Percentiles rank a stretch among this genome's conserved stretches.
Conservation (phyloP, 805 yeast species). For the Saturnispora kantuleensis region DNA sequence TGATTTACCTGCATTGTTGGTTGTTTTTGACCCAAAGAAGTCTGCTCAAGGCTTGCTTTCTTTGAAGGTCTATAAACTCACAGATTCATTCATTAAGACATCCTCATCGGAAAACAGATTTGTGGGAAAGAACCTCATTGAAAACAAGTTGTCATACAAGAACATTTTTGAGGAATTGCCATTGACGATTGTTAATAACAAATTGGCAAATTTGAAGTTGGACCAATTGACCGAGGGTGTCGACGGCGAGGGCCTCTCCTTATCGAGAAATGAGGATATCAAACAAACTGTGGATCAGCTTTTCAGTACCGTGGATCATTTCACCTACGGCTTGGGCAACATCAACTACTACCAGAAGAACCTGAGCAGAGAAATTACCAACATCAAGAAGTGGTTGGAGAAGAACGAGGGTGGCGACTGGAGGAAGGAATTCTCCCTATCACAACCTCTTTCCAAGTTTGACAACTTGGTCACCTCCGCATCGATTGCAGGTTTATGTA, state of each 20-base stretch:
- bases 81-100: slow-evolving; percentile 46
- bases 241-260: slow-evolving; percentile 22
- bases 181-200: slow-evolving; percentile 55
- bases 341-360: slow-evolving; percentile 77
- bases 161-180: slow-evolving; percentile 68
- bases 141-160: slow-evolving; percentile 49
- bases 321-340: slow-evolving; percentile 69
- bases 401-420: slow-evolving; percentile 43
- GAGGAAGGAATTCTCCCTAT: slow-evolving; percentile 55
- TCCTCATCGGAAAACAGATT: slow-evolving; percentile 46
- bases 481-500: slow-evolving; percentile 60
- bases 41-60: slow-evolving; percentile 52
- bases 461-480: slow-evolving; percentile 62
- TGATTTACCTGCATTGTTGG: slow-evolving; percentile 37
- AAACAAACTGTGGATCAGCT: slow-evolving; percentile 46
- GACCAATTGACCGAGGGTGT: too few relatives aligned
- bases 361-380: slow-evolving; percentile 56
- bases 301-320: slow-evolving; percentile 61
- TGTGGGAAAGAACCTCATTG: slow-evolving; percentile 52
- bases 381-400: slow-evolving; percentile 58
- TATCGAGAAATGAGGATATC: slow-evolving; percentile 33
- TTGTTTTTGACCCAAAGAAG: slow-evolving; percentile 61
- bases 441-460: slow-evolving; percentile 65
- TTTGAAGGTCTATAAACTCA: slow-evolving; percentile 60
- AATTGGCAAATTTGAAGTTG: slow-evolving; percentile 36